These are phyloP conservation scores for Bipolaris gigantea DNA, from an alignment of 2,329 filamentous ascomycete genomes.

Conservation along the genomic window DNA sequence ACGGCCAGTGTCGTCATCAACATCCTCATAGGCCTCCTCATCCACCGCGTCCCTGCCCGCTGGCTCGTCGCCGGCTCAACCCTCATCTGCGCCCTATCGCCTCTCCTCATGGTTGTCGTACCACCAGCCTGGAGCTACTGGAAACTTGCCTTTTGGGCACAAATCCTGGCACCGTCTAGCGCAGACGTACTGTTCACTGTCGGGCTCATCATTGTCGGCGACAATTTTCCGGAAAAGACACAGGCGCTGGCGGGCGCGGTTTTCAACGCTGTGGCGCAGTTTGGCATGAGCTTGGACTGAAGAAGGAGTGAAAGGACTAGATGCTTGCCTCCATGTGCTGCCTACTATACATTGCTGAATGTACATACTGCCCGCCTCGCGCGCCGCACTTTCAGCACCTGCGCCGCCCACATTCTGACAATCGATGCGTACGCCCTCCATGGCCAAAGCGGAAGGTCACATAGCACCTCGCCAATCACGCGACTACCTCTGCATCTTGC, in stretches of 20 bases:
- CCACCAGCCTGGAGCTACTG: constrained; percentile 56
- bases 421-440: background rate
- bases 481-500: background rate
- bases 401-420: no score
- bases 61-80: constrained; percentile 48
- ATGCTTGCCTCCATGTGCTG: no score
- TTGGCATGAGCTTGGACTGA: constrained; percentile 51
- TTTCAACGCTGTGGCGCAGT: constrained; percentile 61
- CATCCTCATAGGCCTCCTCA: constrained; percentile 50
- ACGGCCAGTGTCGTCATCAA: constrained; percentile 47
- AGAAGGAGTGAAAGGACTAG: constrained; percentile 23
- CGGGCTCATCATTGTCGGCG: constrained; percentile 57
- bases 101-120: constrained; percentile 60
- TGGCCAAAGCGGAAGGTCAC: constrained; percentile 9
- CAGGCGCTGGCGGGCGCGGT: constrained; percentile 64
- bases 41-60: constrained; percentile 50
- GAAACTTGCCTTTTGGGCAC: constrained; percentile 50
- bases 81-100: constrained; percentile 50
- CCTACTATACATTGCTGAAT: no score
- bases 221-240: constrained; percentile 58
- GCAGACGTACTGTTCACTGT: constrained; percentile 60
- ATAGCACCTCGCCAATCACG: background rate
- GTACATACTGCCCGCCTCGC: background rate
- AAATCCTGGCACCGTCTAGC: constrained; percentile 48
- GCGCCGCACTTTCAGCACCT: background rate